Base-by-base conservation (phyloP, 352 stramenopile species). In the Aphanomyces stellatus region DNA sequence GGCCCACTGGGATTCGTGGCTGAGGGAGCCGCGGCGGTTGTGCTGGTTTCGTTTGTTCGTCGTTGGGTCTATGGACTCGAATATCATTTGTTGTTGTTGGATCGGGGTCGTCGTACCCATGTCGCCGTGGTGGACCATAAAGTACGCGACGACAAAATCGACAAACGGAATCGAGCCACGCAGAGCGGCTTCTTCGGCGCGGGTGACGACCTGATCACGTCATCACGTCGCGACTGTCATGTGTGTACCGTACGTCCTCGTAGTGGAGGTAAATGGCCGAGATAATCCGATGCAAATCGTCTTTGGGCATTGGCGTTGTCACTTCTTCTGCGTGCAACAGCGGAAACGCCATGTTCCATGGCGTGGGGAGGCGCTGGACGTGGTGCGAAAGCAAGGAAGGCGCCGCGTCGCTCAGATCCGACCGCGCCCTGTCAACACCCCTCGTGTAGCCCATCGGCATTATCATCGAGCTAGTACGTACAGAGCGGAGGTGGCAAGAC, bases 191-290 rank as follows among this genome's bases (percentile, higher is more conserved):
- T n/a, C n/a, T n/a, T n/a, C n/a, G n/a, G n/a, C n/a, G n/a, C n/a
- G n/a, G n/a, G n/a, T n/a, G n/a, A n/a, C n/a, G n/a, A n/a, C n/a
- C n/a, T n/a, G n/a, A n/a, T n/a, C n/a, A n/a, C n/a, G n/a, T n/a
- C n/a, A n/a, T n/a, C n/a, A n/a, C n/a, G n/a, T n/a, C n/a, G n/a
- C n/a, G n/a, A n/a, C n/a, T n/a, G n/a, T n/a, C n/a, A n/a, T n/a
- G n/a, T n/a, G n/a, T n/a, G n/a, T n/a, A n/a, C n/a, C n/a, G 25
- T 37, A 64, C 55, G 22, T 64, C 40, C 28, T 64, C 55, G 37
- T 51, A 64, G 1, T 17, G 15, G n/a, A 11, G 33, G 25, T 51
- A 37, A 2, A 64, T 33, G 6, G 35, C 11, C 15, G 55, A 43
- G 4, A 64, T 24, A 28, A 28, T 46, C 3, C 24, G 35, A 22